These are phyloP conservation scores for Hippophae rhamnoides DNA, from an alignment of 306 rosid genomes.

Conservation along the genomic window DNA sequence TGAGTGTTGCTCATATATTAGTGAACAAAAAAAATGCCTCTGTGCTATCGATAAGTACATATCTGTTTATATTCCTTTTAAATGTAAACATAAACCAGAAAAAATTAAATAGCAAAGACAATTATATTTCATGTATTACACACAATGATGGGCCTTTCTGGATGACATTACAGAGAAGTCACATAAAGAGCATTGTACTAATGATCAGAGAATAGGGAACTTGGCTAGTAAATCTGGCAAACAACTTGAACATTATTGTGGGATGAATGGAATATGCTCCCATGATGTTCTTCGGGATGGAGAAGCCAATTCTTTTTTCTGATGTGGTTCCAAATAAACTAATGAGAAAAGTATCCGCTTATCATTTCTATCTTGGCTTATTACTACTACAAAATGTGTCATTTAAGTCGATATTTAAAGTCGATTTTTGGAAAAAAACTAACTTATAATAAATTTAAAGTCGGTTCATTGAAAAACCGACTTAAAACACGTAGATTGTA, in stretches of 20 bases:
- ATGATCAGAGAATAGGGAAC: conserved; percentile 27
- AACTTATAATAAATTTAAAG: too few species aligned
- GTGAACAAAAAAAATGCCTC: too few species aligned
- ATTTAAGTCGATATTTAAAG: too few species aligned
- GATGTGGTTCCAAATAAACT: conserved; percentile 27
- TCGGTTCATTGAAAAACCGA: too few species aligned
- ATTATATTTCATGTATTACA: background rate
- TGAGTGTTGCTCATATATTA: too few species aligned
- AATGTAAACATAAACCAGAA: too few species aligned
- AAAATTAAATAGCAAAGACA: too few species aligned
- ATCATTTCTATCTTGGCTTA: background rate
- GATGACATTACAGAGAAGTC: conserved; percentile 39
- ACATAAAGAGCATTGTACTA: conserved; percentile 22
- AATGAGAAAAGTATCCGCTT: conserved; percentile 45
- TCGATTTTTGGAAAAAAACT: too few species aligned
- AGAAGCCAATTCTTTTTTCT: conserved; percentile 40
- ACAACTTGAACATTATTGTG: conserved; percentile 43
- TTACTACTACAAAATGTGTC: too few species aligned
- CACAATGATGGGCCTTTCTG: conserved; percentile 11
- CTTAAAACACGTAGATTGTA: too few species aligned
- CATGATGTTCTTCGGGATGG: conserved; percentile 82
- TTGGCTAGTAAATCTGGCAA: conserved; percentile 31
- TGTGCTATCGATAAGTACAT: too few species aligned
- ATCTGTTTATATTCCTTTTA: too few species aligned
- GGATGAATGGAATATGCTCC: conserved; percentile 74